Percentiles rank a stretch among this genome's conserved stretches.
Conservation (phyloP, 2,329 filamentous ascomycete genomes). For the Stagonosporopsis rhizophila region DNA sequence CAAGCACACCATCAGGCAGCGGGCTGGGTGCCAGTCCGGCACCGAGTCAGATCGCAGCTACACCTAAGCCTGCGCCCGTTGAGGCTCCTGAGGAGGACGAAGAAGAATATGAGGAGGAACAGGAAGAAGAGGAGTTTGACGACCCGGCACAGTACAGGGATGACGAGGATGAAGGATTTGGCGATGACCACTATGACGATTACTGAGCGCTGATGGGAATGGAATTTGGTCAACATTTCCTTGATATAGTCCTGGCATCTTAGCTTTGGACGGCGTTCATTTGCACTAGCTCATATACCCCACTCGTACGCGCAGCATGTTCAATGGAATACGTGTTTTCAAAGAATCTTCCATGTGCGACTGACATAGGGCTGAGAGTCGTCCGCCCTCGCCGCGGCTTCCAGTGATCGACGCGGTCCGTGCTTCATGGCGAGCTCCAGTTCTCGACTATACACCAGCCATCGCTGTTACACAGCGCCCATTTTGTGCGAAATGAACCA, state of each 20-base stretch:
- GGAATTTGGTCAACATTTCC: not conserved
- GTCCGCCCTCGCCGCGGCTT: constrained; percentile 10
- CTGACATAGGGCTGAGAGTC: constrained; percentile 2
- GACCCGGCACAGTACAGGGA: constrained; percentile 51
- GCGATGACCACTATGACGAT: constrained; percentile 48
- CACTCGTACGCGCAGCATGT: constrained; percentile 20
- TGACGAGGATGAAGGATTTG: constrained; percentile 52
- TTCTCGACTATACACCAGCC: constrained; percentile 6
- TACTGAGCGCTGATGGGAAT: constrained; percentile 14
- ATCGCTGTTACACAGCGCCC: constrained; percentile 16
- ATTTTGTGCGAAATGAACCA: constrained; percentile 5
- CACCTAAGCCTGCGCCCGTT: constrained; percentile 15
- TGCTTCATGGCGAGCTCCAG: constrained; percentile 14
- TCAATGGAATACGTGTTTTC: constrained; percentile 12
- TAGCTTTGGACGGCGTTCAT: constrained; percentile 12
- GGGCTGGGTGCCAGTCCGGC: constrained; percentile 32
- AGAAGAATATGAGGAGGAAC: constrained; percentile 39
- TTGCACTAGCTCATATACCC: constrained; percentile 22
- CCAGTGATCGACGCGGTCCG: constrained; percentile 13
- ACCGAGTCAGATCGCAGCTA: constrained; percentile 14
- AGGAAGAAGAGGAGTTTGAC: constrained; percentile 49
- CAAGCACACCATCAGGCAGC: constrained; percentile 28
- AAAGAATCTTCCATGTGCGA: not conserved
- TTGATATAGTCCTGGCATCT: constrained; percentile 4
- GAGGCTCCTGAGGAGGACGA: constrained; percentile 21